Base-by-base conservation (phyloP, 2,329 filamentous ascomycete species). In the Ceratocystis albifundus region DNA sequence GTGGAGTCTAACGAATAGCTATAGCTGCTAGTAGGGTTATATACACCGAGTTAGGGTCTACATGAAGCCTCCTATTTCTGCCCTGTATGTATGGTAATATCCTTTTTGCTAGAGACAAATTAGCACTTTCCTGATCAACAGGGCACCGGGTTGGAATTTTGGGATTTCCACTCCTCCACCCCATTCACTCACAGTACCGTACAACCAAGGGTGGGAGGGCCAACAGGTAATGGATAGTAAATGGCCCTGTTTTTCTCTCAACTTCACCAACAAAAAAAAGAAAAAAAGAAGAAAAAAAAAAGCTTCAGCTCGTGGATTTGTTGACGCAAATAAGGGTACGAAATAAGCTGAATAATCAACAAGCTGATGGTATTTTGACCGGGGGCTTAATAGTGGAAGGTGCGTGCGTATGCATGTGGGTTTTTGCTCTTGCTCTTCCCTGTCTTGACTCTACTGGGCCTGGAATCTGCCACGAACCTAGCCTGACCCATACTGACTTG, bases 381-480 rank as follows among this genome's bases (percentile, higher is more conserved):
- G n/a, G 55, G 55, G n/a, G 30, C n/a, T 59, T 59, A 59, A 59
- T 32, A 59, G 55, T 59, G 55, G 55, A n/a, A 59, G 55, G 55
- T 36, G 55, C 55, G 55, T 59, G 55, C 55, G 55, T 59, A 8
- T n/a, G 36, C 10, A 41, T 41, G 36, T 41, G 36, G 36, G 36
- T 41, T 41, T 41, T 41, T 41, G 36, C 36, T 41, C 36, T n/a
- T 59, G 55, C 15, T 36, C 55, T 53, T 15, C 8, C 25, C 53
- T n/a, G 25, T 17, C n/a, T 32, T 5, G 15, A 7, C 17, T 10
- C 22, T n/a, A 2, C 17, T 12, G 20, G 17, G 3, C 46, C 46
- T 50, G 46, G n/a, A 20, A 50, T 22, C 48, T 25, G 36, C 36
- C 36, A 41, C 12, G 15, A 41, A 41, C 36, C 36, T 41, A 12